phyloP scores from a whole-genome alignment of 306 rosid species.

The Prunus armeniaca region DNA sequence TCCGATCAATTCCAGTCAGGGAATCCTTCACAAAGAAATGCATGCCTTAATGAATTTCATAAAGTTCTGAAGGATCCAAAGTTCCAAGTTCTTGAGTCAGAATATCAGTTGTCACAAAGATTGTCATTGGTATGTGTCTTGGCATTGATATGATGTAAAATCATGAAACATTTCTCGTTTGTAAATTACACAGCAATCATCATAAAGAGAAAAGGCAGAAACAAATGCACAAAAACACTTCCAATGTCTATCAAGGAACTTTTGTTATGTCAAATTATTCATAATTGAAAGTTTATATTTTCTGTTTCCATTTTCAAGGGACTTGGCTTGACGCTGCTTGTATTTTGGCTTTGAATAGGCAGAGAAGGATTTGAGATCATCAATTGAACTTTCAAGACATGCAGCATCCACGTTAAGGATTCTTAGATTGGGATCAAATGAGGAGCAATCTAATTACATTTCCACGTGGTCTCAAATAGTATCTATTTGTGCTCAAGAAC shows the following conservation, averaged over 20 bases:
- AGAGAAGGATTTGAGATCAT: conserved; percentile 58
- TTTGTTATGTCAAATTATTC: not conserved
- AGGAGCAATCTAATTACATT: conserved; percentile 67
- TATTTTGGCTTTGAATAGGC: conserved; percentile 52
- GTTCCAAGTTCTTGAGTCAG: conserved; percentile 62
- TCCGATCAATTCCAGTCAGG: conserved; percentile 44
- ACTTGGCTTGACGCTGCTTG: conserved; percentile 31
- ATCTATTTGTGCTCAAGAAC: conserved; percentile 62
- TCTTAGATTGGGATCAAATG: conserved; percentile 59
- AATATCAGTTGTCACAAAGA: conserved; percentile 56
- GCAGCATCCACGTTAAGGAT: conserved; percentile 51
- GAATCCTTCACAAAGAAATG: conserved; percentile 41
- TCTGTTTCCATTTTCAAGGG: not conserved
- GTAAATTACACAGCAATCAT: not conserved
- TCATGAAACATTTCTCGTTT: conserved; percentile 1
- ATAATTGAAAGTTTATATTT: not conserved
- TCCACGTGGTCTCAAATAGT: conserved; percentile 63
- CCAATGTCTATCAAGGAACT: not conserved
- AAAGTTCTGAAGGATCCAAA: conserved; percentile 58
- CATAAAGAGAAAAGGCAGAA: not conserved
- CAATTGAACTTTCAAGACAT: conserved; percentile 69
- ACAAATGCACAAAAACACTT: not conserved
- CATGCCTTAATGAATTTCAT: conserved; percentile 43
- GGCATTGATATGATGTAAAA: not conserved
- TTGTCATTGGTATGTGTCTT: conserved; percentile 57